Percentiles rank a stretch among this genome's conserved stretches.
phyloP scores from a whole-genome alignment of 2,329 filamentous ascomycete genomes.

The Dactylellina cionopaga region DNA sequence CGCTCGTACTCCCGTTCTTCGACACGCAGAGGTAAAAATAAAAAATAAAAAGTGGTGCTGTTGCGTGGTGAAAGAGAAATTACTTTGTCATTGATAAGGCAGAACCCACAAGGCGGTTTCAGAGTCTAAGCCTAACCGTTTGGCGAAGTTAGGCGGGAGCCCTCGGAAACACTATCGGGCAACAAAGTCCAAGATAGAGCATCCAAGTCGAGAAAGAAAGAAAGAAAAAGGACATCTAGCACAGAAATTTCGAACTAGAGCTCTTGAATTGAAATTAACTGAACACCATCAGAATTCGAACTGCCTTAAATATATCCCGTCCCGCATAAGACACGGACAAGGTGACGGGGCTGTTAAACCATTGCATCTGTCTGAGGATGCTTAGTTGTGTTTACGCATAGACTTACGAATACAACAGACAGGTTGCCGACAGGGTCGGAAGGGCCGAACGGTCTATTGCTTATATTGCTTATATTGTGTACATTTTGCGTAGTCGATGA shows the following conservation, averaged over 20 bases:
- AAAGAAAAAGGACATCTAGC: neutral
- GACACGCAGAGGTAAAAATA: no score
- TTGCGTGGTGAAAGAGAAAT: no score
- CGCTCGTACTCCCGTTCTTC: no score
- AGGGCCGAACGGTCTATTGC: neutral
- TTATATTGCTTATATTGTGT: neutral
- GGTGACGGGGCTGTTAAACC: neutral
- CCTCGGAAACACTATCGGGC: constrained; percentile 51
- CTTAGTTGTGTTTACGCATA: constrained; percentile 7
- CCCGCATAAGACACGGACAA: constrained; percentile 28
- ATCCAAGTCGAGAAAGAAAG: neutral
- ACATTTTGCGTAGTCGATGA: neutral
- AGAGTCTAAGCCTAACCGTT: neutral
- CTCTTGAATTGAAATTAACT: constrained; percentile 18
- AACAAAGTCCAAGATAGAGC: constrained; percentile 8
- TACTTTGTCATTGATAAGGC: constrained; percentile 48
- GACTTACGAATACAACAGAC: neutral
- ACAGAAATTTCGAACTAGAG: neutral
- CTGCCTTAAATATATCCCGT: constrained; percentile 34
- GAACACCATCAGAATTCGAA: constrained; percentile 3
- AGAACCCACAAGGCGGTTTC: constrained; percentile 22
- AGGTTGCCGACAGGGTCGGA: neutral
- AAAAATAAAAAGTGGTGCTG: neutral
- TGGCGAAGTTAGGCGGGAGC: constrained; percentile 24
- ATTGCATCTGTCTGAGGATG: no score